These are phyloP conservation scores for Saccharomycopsis fibuligera DNA, from an alignment of 805 yeast species.

Conservation along the genomic window DNA sequence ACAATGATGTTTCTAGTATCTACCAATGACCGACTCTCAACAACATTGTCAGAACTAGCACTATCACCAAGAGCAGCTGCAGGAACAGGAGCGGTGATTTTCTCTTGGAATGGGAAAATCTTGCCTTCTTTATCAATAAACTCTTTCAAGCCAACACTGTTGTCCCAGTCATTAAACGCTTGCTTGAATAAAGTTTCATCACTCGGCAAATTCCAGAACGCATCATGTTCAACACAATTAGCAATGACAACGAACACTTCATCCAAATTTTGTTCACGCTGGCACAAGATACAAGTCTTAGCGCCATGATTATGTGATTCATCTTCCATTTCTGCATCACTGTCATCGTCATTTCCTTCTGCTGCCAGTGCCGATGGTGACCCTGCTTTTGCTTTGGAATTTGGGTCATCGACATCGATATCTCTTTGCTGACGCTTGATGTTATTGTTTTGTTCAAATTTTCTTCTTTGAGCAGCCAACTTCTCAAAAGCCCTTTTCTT, in stretches of 20 bases:
- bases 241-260: conserved; percentile 71
- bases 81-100: not conserved
- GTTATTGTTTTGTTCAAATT: conserved; percentile 8
- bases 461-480: conserved; percentile 16
- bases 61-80: too few relatives aligned
- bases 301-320: conserved; percentile 22
- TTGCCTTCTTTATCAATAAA: not conserved
- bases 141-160: conserved; percentile 8
- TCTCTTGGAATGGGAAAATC: not conserved
- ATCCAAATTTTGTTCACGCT: conserved; percentile 38
- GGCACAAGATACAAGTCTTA: conserved; percentile 22
- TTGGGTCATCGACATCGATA: too few relatives aligned
- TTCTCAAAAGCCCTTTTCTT: conserved; percentile 17
- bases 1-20: conserved; percentile 3
- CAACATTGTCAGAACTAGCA: too few relatives aligned
- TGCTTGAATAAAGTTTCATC: conserved; percentile 42
- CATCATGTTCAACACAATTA: conserved; percentile 48
- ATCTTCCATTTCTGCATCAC: not conserved
- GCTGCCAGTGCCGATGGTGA: too few relatives aligned
- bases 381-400: too few relatives aligned
- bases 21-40: too few relatives aligned
- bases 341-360: too few relatives aligned
- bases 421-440: not conserved
- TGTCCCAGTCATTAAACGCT: conserved; percentile 21
- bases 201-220: conserved; percentile 56